Evolutionary conservation across 495 filamentous ascomycete genomes (phyloP).

Genomic region (Clohesyomyces aquaticus): DNA sequence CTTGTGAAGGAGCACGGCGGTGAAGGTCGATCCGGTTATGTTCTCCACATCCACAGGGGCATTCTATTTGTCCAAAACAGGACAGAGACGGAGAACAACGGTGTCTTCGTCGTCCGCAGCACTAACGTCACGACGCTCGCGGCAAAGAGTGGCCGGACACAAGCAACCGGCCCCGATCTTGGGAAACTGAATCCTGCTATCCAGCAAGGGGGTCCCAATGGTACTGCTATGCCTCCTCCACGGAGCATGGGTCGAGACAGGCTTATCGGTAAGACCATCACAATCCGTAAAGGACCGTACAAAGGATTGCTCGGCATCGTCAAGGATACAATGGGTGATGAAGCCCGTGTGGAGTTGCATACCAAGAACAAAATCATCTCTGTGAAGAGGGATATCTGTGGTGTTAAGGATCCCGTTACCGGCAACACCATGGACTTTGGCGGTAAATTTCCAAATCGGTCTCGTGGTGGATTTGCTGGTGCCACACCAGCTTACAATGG

Average conservation of each 20-base stretch:
- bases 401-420: constrained; percentile 78
- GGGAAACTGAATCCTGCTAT: constrained; percentile 91
- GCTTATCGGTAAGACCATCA: constrained; percentile 89
- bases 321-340: constrained; percentile 83
- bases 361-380: constrained; percentile 86
- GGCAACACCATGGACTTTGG: constrained; percentile 72
- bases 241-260: constrained; percentile 77
- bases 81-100: constrained; percentile 82
- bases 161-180: constrained; percentile 69
- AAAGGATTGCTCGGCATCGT: constrained; percentile 95
- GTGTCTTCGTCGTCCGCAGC: constrained; percentile 85
- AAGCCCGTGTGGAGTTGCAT: constrained; percentile 88
- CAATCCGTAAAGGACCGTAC: constrained; percentile 76
- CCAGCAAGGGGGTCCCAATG: constrained; percentile 61
- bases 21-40: constrained; percentile 80
- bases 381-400: constrained; percentile 74
- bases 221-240: constrained; percentile 73
- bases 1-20: constrained; percentile 88
- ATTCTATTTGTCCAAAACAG: constrained; percentile 86
- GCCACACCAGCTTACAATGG: constrained; percentile 44
- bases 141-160: constrained; percentile 79
- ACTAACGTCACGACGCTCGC: constrained; percentile 84
- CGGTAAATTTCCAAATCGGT: constrained; percentile 56
- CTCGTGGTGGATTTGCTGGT: constrained; percentile 52
- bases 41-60: constrained; percentile 88